phyloP scores from a whole-genome alignment of 1,284 basidiomycete species.

The Malassezia nana region DNA sequence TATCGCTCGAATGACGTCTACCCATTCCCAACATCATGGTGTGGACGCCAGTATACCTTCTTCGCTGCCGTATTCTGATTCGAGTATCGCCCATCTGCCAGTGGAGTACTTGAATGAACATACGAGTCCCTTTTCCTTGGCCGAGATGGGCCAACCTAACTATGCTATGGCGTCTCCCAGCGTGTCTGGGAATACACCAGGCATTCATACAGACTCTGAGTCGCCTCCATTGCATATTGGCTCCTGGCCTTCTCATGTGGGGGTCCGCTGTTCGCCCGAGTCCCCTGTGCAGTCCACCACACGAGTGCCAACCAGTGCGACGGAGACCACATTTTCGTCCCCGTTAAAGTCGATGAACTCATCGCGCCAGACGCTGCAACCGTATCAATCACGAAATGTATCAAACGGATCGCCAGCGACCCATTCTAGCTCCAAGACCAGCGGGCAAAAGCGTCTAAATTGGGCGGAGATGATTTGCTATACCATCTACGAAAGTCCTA shows the following conservation, averaged over 20 bases:
- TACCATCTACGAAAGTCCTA: conserved; percentile 38
- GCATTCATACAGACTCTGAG: neutral
- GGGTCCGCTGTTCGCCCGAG: neutral
- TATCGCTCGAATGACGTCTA: neutral
- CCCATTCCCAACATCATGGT: neutral
- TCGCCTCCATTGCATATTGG: neutral
- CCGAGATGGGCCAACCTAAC: neutral
- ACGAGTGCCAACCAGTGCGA: neutral
- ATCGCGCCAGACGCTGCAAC: neutral
- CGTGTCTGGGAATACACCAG: neutral
- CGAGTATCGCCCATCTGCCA: neutral
- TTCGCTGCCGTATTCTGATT: neutral
- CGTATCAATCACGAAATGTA: neutral
- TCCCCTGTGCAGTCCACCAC: neutral
- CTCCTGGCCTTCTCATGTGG: neutral
- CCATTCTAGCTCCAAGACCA: neutral
- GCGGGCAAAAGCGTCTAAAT: conserved; percentile 26
- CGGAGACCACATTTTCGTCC: neutral
- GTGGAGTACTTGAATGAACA: neutral
- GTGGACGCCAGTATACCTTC: neutral
- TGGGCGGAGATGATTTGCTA: conserved; percentile 47
- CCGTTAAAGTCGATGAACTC: neutral
- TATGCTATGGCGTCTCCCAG: neutral
- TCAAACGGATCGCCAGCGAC: neutral
- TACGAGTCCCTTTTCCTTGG: neutral